Percentiles rank a stretch among this genome's conserved stretches.
Evolutionary conservation across 2,329 filamentous ascomycete genomes (phyloP).

Genomic region (Monosporascus sp.): DNA sequence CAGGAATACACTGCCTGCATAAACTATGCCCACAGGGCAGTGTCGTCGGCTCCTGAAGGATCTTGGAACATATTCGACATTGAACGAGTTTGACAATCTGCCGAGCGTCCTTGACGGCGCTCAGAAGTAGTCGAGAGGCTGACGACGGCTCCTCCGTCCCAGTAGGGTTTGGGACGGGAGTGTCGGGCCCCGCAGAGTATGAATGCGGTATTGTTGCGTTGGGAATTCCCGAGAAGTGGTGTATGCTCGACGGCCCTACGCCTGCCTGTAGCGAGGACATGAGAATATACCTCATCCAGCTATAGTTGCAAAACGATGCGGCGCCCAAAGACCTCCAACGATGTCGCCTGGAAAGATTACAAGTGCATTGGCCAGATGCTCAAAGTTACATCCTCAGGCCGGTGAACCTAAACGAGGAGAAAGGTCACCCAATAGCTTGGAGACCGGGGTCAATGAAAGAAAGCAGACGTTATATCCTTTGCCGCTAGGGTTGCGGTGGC

Average conservation of each 20-base stretch:
- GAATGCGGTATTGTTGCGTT: slow-evolving; percentile 10
- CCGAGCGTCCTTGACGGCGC: slow-evolving; percentile 51
- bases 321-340: neutral
- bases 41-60: slow-evolving; percentile 63
- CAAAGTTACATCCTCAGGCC: neutral
- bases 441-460: neutral
- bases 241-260: slow-evolving; percentile 11
- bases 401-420: no score
- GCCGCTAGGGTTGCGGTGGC: neutral
- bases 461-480: neutral
- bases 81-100: slow-evolving; percentile 69
- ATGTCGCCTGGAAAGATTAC: neutral
- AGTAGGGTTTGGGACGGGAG: slow-evolving; percentile 10
- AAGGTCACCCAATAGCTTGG: neutral
- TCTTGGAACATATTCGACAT: slow-evolving; percentile 67
- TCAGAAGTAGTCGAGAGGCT: slow-evolving; percentile 28
- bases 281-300: slow-evolving; percentile 5
- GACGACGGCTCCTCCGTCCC: slow-evolving; percentile 13
- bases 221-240: slow-evolving; percentile 15
- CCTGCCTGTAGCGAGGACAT: slow-evolving; percentile 24
- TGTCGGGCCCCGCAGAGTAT: slow-evolving; percentile 12
- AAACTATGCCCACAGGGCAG: slow-evolving; percentile 77
- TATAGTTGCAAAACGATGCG: neutral
- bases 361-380: neutral
- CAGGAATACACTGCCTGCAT: slow-evolving; percentile 70